Evolutionary conservation across 768 basidiomycete species (phyloP), one percentile per base, ranked within the genome.

Genomic region (Lactarius pseudohatsudake): DNA sequence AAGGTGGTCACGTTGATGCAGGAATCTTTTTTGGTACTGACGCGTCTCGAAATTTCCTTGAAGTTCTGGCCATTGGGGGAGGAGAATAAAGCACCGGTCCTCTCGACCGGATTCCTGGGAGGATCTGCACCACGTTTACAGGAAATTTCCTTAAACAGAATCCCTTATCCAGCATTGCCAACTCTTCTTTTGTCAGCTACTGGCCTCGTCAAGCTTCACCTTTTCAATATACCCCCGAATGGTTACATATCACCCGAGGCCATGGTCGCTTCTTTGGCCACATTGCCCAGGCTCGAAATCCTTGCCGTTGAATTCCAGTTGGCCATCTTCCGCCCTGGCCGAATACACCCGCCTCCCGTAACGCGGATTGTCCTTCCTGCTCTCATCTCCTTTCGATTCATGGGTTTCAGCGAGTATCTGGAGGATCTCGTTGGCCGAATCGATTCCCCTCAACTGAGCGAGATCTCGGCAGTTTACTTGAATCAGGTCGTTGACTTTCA

Each of bases 71-170:
- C 8, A 22, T 47, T 32, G 4, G 10, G 38, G 38, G 2, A 1
- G 11, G 38, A 1, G 13, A 13, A 38, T 38, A 26, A 26, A 26
- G 13, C 38, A 13, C 38, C 38, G 38, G 38, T 38, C 38, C 38
- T 38, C 4, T 2, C 38, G 2, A 5, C 38, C 32, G 7, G 6
- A 22, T 22, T 34, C 30, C 3, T n/a, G 32, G 10, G 16, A 36
- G 50, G 9, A 0, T 28, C 11, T 94, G 94, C 94, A 94, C 92
- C 90, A 90, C 92, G 89, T 89, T 84, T 88, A 89, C 87, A 88
- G 13, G 38, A 10, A 10, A 36, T 36, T 3, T 5, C 32, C 34
- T 1, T 38, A 38, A 13, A 88, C 75, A 8, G 74, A 71, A 18
- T 70, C 68, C 38, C 38, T 2, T 11, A 2, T 38, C 38, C 38